Evolutionary conservation across 441 rosid genomes (phyloP), one percentile per base, ranked within the genome.

Genomic region (Bruguiera hainesii): DNA sequence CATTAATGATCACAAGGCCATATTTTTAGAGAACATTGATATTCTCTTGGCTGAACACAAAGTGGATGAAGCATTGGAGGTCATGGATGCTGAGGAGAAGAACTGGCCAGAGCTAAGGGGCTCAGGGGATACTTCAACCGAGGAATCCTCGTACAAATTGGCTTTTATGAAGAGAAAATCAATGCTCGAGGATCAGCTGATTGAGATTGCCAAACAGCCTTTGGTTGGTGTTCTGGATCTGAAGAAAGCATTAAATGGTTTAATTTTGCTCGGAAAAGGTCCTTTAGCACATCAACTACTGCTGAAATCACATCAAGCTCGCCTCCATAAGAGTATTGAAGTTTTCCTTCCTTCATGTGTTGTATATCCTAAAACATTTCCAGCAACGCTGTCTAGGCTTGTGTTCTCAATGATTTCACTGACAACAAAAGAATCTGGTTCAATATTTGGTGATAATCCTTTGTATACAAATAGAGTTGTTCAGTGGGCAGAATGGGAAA

Each of bases 401-500:
- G 82, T 91, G 59, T 91, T 94, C 77, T 89, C 99, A 37, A 76
- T 66, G 29, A 85, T 94, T 73, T 91, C 90, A 23, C 61, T 65
- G 53, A 71, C 96, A 63, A 81, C 84, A 18, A 88, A 83, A 73
- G 96, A 88, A 76, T 89, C 99, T 2, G 79, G 87, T 64, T 81
- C 70, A 2, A 71, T 91, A 71, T 91, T 94, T 68, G 98, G 98
- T 21, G 98, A 94, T 73, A 71, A 91, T 73, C 99, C 97, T 15
- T 76, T 85, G 7, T 94, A 87, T 77, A 87, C 91, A 23, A 91
- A 86, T 75, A 84, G 89, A 77, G 79, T 91, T 61, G 96, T 94
- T 76, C 98, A 89, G 67, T 91, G 97, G 98, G 98, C 93, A 63
- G 99, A 94, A 77, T 83, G 93, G 89, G 93, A 94, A 79, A 89